Evolutionary conservation across 257 asterid species (phyloP), one percentile per base, ranked within the genome.

Genomic region (Linaria vulgaris): DNA sequence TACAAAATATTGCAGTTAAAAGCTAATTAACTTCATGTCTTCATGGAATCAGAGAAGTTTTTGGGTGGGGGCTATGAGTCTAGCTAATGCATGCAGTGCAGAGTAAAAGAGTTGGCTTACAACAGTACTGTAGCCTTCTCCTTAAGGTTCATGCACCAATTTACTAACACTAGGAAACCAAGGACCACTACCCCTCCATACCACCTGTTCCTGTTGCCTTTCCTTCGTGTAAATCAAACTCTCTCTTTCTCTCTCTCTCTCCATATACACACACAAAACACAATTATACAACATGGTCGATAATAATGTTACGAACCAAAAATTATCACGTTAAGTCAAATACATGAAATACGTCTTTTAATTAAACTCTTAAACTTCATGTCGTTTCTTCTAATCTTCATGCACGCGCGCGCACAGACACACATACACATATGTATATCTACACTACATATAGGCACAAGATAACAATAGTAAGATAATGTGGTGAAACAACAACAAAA

Each of bases 161-260:
- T 60, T 22, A 41, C 58, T 20, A 24, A 47, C 41, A 38, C 63
- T 8, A 22, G 62, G 19, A 54, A 63, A 69, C 30, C 51, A 37
- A 58, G 73, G 78, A 56, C 71, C 74, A 73, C 74, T 48, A 30
- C 46, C 14, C 47, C 47, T 59, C 71, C 74, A 68, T 50, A 58
- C 64, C 74, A 63, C 68, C 66, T 63, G 23, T 22, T 34, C 45
- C 1, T 65, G 71, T 16, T 46, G 51, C 63, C 44, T 67, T 38
- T 24, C 50, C 47, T 69, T 51, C 5, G 67, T 54, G 56, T 25
- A 57, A 74, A 50, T 25, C 60, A 9, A 54, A 20, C 43, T 22
- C 60, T 22, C 3, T 24, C 31, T 23, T 22, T 31, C 15, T 59
- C 14, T 14, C 38, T 2, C 17, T 12, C 49, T 11, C 13, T 22